Evolutionary conservation across 139 green algal genomes (phyloP), one percentile per base, ranked within the genome.

Genomic region (Micractinium sp.): DNA sequence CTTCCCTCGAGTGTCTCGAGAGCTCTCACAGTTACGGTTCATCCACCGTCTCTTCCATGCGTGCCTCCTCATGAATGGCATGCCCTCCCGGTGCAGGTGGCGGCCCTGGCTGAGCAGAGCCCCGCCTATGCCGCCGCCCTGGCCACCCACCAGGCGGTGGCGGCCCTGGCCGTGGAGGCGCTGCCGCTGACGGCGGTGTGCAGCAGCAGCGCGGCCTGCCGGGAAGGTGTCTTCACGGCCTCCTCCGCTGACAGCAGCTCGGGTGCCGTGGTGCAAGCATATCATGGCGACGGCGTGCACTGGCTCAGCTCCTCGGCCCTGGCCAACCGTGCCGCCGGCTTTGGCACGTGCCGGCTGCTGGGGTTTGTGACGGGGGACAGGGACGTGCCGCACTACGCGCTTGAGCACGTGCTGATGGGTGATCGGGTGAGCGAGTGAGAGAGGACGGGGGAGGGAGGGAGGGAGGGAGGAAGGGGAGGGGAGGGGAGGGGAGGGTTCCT

Each of bases 281-380:
- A 19, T 9, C 47, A 38, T 2, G 83, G 83, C 56, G 61, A 13
- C 18, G 67, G 35, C 38, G 83, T 87, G 63, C 83, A 75, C 38
- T 87, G 82, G 67, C 83, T 87, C 14, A 79, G 60, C 18, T 27
- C 83, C 66, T 87, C 83, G 2, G 66, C 83, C 3, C 83, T 87
- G 63, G 83, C 66, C 63, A 25, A 35, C 38, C 66, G 35, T 7
- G 67, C 19, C 4, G n/a, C 19, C 20, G 67, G 66, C 1, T 80
- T 87, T 67, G 83, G 83, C 27, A 75, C 38, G 36, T 39, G 33
- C 66, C 41, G 73, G 33, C 23, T 87, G 38, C 38, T 53, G n/a
- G 83, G 67, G 27, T 87, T 69, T 31, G 27, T 33, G 31, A 38
- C 41, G 33, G 66, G 27, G 12, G 41, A 47, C 36, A 29, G 66